A percentile compares a stretch with the other conserved stretches of the same genome.
Conservation (phyloP, 192 early-diverging fungal species). For the Allomyces javanicus region DNA sequence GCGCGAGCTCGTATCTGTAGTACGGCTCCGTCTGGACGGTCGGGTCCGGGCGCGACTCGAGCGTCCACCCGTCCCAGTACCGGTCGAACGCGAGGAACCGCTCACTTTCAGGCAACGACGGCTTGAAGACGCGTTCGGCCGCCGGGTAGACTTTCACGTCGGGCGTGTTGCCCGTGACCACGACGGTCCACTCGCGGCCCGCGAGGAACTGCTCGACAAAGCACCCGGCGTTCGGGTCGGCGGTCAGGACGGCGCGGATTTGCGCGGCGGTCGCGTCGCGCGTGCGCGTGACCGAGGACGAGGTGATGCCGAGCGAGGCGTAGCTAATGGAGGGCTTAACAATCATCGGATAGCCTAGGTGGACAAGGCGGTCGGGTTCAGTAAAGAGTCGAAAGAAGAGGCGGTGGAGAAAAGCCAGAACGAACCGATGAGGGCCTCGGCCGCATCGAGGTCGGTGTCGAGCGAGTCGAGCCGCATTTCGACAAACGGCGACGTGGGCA, state of each 20-base stretch:
- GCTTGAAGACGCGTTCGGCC: slow-evolving; percentile 22
- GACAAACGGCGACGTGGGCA: slow-evolving; percentile 11
- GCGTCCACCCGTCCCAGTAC: slow-evolving; percentile 5
- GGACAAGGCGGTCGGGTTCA: slow-evolving; percentile 6
- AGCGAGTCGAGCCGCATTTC: slow-evolving; percentile 2
- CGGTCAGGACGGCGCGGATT: slow-evolving; percentile 7
- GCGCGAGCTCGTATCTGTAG: slow-evolving; percentile 17
- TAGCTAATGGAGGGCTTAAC: slow-evolving; percentile 26
- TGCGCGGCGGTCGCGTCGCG: slow-evolving; percentile 11
- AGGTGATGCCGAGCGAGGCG: slow-evolving; percentile 19
- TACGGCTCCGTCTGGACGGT: slow-evolving; percentile 5
- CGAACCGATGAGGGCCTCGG: background rate
- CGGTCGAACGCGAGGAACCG: slow-evolving; percentile 22
- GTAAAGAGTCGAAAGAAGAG: background rate
- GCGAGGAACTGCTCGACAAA: slow-evolving; percentile 24
- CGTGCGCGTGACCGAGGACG: slow-evolving; percentile 15
- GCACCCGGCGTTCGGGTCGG: slow-evolving; percentile 4
- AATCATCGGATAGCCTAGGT: slow-evolving; percentile 16
- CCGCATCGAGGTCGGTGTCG: background rate
- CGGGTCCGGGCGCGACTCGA: slow-evolving; percentile 5
- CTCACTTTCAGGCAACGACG: slow-evolving; percentile 11
- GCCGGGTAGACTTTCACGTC: slow-evolving; percentile 19
- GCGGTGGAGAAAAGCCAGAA: background rate
- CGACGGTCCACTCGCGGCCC: slow-evolving; percentile 23
- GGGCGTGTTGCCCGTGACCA: slow-evolving; percentile 16